These are phyloP conservation scores for Phytophthora brassicae DNA, from an alignment of 352 stramenopile genomes.

Conservation along the genomic window DNA sequence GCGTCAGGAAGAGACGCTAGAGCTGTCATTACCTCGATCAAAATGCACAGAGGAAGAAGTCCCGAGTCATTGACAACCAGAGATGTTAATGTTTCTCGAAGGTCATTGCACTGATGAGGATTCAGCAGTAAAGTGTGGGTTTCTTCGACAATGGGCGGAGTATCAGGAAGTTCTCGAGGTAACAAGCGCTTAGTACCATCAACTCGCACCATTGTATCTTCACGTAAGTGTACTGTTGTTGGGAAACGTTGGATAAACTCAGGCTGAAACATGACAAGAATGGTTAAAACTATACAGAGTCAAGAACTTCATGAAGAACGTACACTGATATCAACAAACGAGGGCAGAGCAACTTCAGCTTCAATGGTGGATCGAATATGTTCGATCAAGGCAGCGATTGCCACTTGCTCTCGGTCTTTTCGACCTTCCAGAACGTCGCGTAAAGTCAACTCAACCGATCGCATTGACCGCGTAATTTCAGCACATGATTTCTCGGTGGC, in stretches of 20 bases:
- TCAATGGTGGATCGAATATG: constrained; percentile 60
- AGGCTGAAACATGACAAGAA: constrained; percentile 34
- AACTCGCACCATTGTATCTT: constrained; percentile 57
- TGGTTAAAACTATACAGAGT: neutral
- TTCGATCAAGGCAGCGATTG: constrained; percentile 47
- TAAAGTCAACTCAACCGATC: constrained; percentile 53
- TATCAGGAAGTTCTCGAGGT: constrained; percentile 24
- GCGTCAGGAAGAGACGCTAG: constrained; percentile 38
- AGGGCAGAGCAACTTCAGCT: constrained; percentile 57
- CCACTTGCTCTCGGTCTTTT: constrained; percentile 46
- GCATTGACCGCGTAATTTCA: constrained; percentile 47
- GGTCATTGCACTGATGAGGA: constrained; percentile 31
- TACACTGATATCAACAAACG: constrained; percentile 64
- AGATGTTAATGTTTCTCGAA: constrained; percentile 28
- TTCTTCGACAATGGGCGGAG: constrained; percentile 46
- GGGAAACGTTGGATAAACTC: constrained; percentile 57
- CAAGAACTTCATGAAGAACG: constrained; percentile 7
- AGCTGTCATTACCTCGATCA: constrained; percentile 40
- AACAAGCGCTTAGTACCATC: constrained; percentile 43
- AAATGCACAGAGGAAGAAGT: constrained; percentile 25
- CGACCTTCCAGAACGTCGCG: constrained; percentile 42
- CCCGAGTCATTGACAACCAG: constrained; percentile 16
- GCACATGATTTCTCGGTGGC: constrained; percentile 44
- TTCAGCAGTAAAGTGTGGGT: constrained; percentile 50
- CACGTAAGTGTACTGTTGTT: constrained; percentile 46